These are phyloP conservation scores for Russula virescens DNA, from an alignment of 768 basidiomycete genomes.

Conservation along the genomic window DNA sequence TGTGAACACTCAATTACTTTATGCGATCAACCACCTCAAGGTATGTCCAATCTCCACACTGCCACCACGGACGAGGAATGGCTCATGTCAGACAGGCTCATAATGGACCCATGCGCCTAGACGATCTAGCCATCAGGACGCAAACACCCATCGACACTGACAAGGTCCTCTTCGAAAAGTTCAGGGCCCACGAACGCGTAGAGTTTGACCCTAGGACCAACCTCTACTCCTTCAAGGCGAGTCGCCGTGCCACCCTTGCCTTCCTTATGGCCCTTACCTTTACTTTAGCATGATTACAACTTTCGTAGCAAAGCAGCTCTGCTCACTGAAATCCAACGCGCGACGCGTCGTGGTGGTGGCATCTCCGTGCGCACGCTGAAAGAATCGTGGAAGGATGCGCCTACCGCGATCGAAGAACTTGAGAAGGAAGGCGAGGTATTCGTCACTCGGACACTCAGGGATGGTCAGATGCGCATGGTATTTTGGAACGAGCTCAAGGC, in stretches of 20 bases:
- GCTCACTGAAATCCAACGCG: conserved; percentile 78
- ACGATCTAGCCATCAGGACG: conserved; percentile 81
- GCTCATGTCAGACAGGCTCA: conserved; percentile 41
- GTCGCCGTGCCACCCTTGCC: conserved; percentile 22
- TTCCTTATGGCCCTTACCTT: conserved; percentile 11
- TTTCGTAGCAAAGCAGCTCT: conserved; percentile 81
- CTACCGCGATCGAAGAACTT: conserved; percentile 79
- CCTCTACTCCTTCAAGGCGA: conserved; percentile 80
- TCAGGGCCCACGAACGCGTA: conserved; percentile 76
- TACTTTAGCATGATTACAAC: conserved; percentile 73
- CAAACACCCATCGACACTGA: conserved; percentile 75
- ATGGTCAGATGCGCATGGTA: conserved; percentile 76
- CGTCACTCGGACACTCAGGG: conserved; percentile 80
- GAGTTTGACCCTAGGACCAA: conserved; percentile 77
- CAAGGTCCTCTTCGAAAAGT: conserved; percentile 64
- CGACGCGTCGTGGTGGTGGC: conserved; percentile 78
- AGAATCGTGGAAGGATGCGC: conserved; percentile 89
- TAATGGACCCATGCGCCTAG: conserved; percentile 76
- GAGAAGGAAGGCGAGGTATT: conserved; percentile 84
- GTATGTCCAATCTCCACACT: conserved; percentile 34
- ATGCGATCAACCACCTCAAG: conserved; percentile 78
- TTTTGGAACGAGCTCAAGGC: conserved; percentile 89
- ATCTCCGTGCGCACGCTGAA: conserved; percentile 79
- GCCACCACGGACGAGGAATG: neutral
- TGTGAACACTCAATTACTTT: conserved; percentile 82